Base-by-base conservation (phyloP, 148 eudicot species). In the Agrostemma githago region DNA sequence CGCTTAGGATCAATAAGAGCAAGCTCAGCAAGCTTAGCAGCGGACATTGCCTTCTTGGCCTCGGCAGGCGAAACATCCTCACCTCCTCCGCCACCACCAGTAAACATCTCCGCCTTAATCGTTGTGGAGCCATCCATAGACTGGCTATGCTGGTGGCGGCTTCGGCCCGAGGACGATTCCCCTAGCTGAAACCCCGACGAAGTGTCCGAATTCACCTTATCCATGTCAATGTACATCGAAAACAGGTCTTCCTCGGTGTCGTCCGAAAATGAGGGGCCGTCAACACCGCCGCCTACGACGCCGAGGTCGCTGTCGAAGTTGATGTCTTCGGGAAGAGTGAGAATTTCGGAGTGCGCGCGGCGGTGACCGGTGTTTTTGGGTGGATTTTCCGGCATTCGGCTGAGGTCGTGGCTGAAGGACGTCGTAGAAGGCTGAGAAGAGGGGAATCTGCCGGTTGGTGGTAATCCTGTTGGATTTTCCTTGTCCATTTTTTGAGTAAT, bases 1-100 rank as follows among this genome's bases (percentile, higher is more conserved):
- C 98, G 89, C 78, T 93, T 93, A 39, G 98, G 98, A 76, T 93
- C 98, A 63, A 93, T 76, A 69, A 91, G 95, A 66, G 98, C 97
- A 64, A 93, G 92, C 82, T 93, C 98, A 73, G 98, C 98, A 80
- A 93, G 97, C 81, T 93, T 93, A 70, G 98, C 89, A 78, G 98
- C 91, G 40, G 98, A 91, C 83, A 93, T 87, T 10, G 98, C 90
- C 81, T 93, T 93, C 87, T 93, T 93, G 34, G 91, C 82, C 68
- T 89, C 98, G 77, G 82, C 86, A 60, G 75, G 62, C 9, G 84
- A 74, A 7, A 79, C 73, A 40, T 89, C 95, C 9, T 89, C 98
- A 2, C 84, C 62, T 34, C 66, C 66, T 26, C 66, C 66, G 2
- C 84, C 64, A 48, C 91, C 87, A 0, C 93, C 79, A 62, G 75